These are phyloP conservation scores for Sphagnum tenellum DNA, from an alignment of 225 moss, liverwort and hornwort genomes.

Conservation along the genomic window DNA sequence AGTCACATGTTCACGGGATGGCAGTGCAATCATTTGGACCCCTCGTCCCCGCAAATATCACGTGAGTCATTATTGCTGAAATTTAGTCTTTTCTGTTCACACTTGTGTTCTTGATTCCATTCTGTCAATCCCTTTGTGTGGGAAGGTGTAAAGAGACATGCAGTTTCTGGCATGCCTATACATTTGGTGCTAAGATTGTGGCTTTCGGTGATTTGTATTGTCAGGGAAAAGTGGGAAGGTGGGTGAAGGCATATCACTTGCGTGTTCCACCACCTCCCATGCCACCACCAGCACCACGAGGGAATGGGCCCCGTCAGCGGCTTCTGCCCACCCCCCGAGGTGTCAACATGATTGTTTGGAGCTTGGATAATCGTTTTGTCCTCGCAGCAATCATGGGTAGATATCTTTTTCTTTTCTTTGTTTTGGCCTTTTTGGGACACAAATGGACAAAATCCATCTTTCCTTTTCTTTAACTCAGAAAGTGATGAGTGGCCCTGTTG, in stretches of 20 bases:
- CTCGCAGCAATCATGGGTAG: slow-evolving; percentile 98
- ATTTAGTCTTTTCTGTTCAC: too few species aligned
- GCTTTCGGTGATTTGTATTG: too few species aligned
- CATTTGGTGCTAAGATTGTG: too few species aligned
- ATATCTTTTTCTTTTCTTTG: too few species aligned
- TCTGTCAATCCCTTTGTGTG: too few species aligned
- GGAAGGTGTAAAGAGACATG: too few species aligned
- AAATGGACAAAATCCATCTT: too few species aligned
- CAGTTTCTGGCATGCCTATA: too few species aligned
- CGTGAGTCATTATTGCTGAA: slow-evolving; percentile 25
- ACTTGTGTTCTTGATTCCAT: too few species aligned
- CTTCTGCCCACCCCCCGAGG: slow-evolving; percentile 80
- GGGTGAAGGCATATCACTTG: slow-evolving; percentile 91
- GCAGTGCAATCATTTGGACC: slow-evolving; percentile 96
- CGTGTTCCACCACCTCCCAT: slow-evolving; percentile 86
- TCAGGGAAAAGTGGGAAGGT: slow-evolving; percentile 86
- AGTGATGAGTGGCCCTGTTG: too few species aligned
- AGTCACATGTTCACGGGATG: slow-evolving; percentile 94
- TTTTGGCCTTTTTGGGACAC: too few species aligned
- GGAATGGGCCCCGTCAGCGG: slow-evolving; percentile 75
- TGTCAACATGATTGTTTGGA: slow-evolving; percentile 99
- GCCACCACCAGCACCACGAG: slow-evolving; percentile 75
- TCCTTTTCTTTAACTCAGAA: too few species aligned
- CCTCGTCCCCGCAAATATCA: slow-evolving; percentile 80
- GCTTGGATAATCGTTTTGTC: slow-evolving; percentile 96